These are phyloP conservation scores for Naganishia antarctica DNA, from an alignment of 768 basidiomycete species.

Conservation along the genomic window DNA sequence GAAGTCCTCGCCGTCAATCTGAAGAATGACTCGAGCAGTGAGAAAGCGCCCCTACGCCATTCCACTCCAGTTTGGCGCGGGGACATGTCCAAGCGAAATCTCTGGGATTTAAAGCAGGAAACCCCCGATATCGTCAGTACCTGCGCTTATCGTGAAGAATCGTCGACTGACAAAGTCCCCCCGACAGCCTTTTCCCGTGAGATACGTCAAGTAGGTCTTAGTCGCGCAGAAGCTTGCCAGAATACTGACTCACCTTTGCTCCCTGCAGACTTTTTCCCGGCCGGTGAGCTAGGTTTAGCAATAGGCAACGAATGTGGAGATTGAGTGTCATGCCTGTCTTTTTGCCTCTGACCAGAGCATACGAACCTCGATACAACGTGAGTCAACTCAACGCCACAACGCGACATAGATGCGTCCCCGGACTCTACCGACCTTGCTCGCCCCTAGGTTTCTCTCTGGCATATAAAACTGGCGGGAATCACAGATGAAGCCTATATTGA, in stretches of 20 bases:
- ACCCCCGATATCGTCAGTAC: conserved; percentile 8
- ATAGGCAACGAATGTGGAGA: no score
- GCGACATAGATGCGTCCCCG: no score
- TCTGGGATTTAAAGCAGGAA: conserved; percentile 5
- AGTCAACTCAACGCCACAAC: no score
- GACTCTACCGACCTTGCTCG: background rate
- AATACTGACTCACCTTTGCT: background rate
- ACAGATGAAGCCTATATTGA: conserved; percentile 17
- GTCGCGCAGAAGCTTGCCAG: background rate
- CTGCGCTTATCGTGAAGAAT: background rate
- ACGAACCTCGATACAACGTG: conserved; percentile 28
- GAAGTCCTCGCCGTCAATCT: conserved; percentile 21
- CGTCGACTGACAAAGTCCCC: background rate
- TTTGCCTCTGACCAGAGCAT: conserved; percentile 18
- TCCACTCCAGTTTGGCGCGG: background rate
- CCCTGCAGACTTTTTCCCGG: conserved; percentile 20
- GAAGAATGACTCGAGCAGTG: conserved; percentile 22
- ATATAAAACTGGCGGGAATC: conserved; percentile 28
- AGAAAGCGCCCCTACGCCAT: conserved; percentile 2
- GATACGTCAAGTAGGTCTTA: conserved; percentile 25
- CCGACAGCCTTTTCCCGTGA: conserved; percentile 15
- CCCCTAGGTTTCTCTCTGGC: conserved; percentile 22
- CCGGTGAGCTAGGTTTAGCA: conserved; percentile 22
- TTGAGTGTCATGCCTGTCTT: no score
- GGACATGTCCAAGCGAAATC: background rate